phyloP scores from a whole-genome alignment of 2,329 filamentous ascomycete species.

The Fusarium xylarioides region DNA sequence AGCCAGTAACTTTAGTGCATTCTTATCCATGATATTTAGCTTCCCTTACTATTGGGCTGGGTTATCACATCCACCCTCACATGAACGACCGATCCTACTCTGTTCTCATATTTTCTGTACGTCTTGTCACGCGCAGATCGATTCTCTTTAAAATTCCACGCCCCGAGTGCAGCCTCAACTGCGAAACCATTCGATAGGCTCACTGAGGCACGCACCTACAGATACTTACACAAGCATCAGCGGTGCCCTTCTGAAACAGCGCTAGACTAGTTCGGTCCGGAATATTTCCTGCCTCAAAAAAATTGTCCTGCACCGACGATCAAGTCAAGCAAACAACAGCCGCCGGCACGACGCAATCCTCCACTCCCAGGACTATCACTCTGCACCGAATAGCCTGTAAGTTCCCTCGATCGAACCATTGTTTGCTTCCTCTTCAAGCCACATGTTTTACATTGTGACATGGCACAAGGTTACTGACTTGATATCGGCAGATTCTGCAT shows the following conservation, averaged over 20 bases:
- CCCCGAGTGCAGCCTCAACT: conserved; percentile 11
- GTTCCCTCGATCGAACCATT: conserved; percentile 19
- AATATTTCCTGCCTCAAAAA: conserved; percentile 30
- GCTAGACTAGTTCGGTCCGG: conserved; percentile 7
- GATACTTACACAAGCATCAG: not conserved
- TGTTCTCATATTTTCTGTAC: conserved; percentile 27
- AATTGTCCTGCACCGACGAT: conserved; percentile 5
- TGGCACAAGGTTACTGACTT: conserved; percentile 18
- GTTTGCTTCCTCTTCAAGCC: conserved; percentile 14
- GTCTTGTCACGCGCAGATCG: conserved; percentile 15
- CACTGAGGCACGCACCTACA: not conserved
- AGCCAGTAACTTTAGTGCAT: not conserved
- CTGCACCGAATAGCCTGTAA: not conserved
- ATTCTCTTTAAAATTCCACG: conserved; percentile 11
- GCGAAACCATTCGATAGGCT: not conserved
- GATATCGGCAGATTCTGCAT: conserved; percentile 16
- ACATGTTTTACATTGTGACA: conserved; percentile 12
- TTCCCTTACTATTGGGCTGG: conserved; percentile 2
- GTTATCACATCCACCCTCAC: not conserved
- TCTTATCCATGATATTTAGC: conserved; percentile 17
- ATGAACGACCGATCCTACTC: conserved; percentile 5
- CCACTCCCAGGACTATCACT: not conserved
- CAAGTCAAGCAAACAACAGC: conserved; percentile 13
- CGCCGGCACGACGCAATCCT: not conserved
- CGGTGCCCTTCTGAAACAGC: conserved; percentile 12